These are phyloP conservation scores for Cryptosporidium meleagridis DNA, from an alignment of 169 alveolate species.

Conservation along the genomic window DNA sequence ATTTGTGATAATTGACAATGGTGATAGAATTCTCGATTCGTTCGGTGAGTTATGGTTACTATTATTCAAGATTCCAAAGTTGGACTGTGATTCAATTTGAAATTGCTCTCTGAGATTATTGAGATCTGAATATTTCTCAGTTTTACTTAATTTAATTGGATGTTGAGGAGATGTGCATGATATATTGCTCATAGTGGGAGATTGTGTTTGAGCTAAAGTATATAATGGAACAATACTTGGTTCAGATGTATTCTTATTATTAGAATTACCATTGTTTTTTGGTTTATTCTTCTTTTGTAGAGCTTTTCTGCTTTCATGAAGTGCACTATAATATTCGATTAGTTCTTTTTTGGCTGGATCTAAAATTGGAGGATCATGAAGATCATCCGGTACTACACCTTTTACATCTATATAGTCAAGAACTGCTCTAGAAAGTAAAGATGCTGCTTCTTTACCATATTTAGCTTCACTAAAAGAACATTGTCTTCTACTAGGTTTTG, in stretches of 20 bases:
- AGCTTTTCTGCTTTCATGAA: constrained; percentile 71
- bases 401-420: constrained; percentile 68
- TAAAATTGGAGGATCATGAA: constrained; percentile 68
- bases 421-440: constrained; percentile 64
- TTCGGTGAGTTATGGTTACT: background rate
- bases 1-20: background rate
- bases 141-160: background rate
- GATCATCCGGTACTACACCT: constrained; percentile 73
- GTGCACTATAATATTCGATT: constrained; percentile 64
- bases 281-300: constrained; percentile 29
- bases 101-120: background rate
- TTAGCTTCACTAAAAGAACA: constrained; percentile 74
- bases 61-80: background rate
- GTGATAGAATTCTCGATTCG: background rate
- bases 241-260: background rate
- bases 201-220: constrained; percentile 31
- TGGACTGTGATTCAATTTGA: background rate
- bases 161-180: background rate
- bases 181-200: constrained; percentile 5
- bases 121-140: background rate
- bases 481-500: constrained; percentile 74
- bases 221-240: constrained; percentile 61
- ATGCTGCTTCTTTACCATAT: constrained; percentile 72
- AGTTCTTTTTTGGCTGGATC: constrained; percentile 71
- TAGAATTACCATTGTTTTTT: background rate